Base-by-base conservation (phyloP, 495 filamentous ascomycete species). In the Lepraria neglecta region DNA sequence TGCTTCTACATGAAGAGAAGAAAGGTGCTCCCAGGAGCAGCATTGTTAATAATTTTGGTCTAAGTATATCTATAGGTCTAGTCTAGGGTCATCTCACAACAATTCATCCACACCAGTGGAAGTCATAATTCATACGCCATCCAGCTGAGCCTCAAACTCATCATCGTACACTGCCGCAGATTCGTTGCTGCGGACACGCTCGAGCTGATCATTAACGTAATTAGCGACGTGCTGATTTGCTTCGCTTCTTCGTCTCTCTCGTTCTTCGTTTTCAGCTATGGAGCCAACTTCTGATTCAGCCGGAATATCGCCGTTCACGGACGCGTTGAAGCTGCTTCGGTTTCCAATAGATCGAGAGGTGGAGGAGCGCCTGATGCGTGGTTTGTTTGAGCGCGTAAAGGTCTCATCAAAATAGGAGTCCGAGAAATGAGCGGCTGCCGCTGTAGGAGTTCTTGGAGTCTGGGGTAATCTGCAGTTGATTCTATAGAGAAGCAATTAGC, bases 381-480 rank as follows among this genome's bases (percentile, higher is more conserved):
- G 76, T 48, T 73, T 74, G 48, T 60, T 70, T 5, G 70, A 69
- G 33, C 72, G 76, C 28, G 84, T 83, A 75, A 95, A 89, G 63
- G 91, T 83, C 64, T 97, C 92, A 67, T 97, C 92, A 68, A 97
- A 97, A 76, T 97, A 97, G 44, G 35, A 45, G 3, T 45, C 61
- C 10, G 53, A 27, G 14, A 28, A 63, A 72, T 96, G 91, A 10
- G 84, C 79, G 70, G 91, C 91, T 42, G 87, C 89, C 1, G 83
- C 81, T 12, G 84, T 82, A 28, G 92, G 92, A 12, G 89, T 92
- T 27, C 91, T 87, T 5, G 92, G 92, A 0, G 92, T 97, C 70
- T 96, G 90, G 0, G 92, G 92, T 28, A 96, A 81, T 65, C 92
- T 89, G 73, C 92, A 97, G 68, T 83, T 95, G 65, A 96, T 78